Base-by-base conservation (phyloP, 139 green algal species). In the Astrephomene gubernaculifera region DNA sequence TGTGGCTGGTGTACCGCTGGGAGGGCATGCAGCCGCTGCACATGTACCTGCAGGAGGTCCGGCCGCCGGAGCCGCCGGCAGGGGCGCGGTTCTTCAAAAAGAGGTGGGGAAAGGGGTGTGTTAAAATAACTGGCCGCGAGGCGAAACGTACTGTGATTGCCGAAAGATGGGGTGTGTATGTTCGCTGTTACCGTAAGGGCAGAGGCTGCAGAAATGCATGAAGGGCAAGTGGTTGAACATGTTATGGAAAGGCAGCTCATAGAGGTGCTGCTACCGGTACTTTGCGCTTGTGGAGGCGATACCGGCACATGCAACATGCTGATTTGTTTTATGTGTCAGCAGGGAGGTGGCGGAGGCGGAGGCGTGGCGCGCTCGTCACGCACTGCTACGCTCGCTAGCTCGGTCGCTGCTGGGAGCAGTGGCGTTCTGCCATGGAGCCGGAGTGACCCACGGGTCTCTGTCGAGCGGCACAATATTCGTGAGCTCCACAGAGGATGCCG, bases 1-100 rank as follows among this genome's bases (percentile, higher is more conserved):
- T 96, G 8, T 97, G 94, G 94, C 87, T 97, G 79, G 94, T 97
- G 41, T 93, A 94, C 85, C 93, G 92, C 35, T 91, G 79, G 86
- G 57, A 96, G 81, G 82, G 81, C 0, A 60, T 96, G 73, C 86
- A 90, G 63, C 94, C 94, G 21, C 84, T 97, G 38, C 88, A 88
- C 54, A 71, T 95, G 63, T 96, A 95, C 83, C 61, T 84, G 8
- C 69, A 82, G 19, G 71, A 87, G 27, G 64, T 64, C 35, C 86
- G 87, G 22, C 88, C 89, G 31, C 84, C 88, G 4, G 19, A 82
- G 68, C 8, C 24, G 21, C n/a, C 22, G 35, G 27, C 19, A 65
- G 72, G 36, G 25, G 27, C 19, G 71, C 72, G 36, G 25, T 90
- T 91, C 61, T 86, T 91, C 81, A 89, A 91, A 63, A 88, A 78